These are phyloP conservation scores for Coniella lustricola DNA, from an alignment of 2,329 filamentous ascomycete species.

Conservation along the genomic window DNA sequence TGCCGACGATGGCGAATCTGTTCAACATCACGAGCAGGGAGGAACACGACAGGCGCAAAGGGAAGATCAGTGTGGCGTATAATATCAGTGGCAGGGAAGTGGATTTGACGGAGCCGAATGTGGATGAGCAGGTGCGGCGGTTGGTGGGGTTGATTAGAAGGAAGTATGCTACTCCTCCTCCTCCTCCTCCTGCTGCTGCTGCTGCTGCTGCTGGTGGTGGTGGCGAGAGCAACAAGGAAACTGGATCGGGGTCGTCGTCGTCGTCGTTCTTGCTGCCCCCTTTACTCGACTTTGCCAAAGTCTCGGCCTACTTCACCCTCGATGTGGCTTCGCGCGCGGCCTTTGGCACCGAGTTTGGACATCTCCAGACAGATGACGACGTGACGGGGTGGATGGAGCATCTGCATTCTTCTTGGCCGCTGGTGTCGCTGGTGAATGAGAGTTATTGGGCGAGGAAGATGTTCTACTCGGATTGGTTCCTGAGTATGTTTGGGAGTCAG, in stretches of 20 bases:
- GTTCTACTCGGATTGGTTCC: constrained; percentile 22
- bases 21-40: constrained; percentile 17
- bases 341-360: constrained; percentile 39
- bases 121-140: constrained; percentile 8
- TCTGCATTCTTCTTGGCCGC: constrained; percentile 18
- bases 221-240: too few relatives aligned
- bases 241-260: neutral
- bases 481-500: constrained; percentile 28
- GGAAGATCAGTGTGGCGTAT: constrained; percentile 19
- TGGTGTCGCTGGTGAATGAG: constrained; percentile 33
- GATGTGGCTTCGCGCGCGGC: constrained; percentile 44
- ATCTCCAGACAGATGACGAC: constrained; percentile 34
- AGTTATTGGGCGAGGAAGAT: constrained; percentile 27
- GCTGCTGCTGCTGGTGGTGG: too few relatives aligned
- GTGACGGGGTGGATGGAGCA: constrained; percentile 34
- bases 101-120: constrained; percentile 20
- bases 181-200: too few relatives aligned
- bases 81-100: constrained; percentile 22
- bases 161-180: too few relatives aligned
- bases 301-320: constrained; percentile 41
- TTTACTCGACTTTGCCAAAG: constrained; percentile 32
- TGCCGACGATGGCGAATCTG: constrained; percentile 5
- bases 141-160: constrained; percentile 1
- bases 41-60: constrained; percentile 24
- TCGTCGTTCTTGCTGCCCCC: constrained; percentile 19